These are phyloP conservation scores for Croton laevigatus DNA, from an alignment of 441 rosid genomes.

Conservation along the genomic window DNA sequence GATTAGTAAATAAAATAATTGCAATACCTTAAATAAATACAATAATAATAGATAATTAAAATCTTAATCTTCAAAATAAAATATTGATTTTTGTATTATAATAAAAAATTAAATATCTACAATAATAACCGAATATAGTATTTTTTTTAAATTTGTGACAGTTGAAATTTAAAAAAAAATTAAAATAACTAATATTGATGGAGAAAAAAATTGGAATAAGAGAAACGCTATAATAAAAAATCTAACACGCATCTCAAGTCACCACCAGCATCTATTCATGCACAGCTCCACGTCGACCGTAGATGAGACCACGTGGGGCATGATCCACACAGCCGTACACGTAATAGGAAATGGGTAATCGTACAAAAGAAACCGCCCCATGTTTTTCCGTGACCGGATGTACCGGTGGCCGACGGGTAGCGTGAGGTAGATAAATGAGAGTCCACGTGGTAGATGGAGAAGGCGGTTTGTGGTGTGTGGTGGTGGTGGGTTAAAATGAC, in stretches of 20 bases:
- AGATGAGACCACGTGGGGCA: not conserved
- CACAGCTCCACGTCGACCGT: conserved; percentile 1
- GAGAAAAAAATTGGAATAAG: too few relatives aligned
- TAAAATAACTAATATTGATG: too few relatives aligned
- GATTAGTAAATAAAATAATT: too few relatives aligned
- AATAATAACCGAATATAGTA: too few relatives aligned
- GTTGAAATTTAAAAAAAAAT: too few relatives aligned
- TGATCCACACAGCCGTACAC: not conserved
- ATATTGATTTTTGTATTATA: too few relatives aligned
- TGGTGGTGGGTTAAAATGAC: not conserved
- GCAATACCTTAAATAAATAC: too few relatives aligned
- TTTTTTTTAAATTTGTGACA: too few relatives aligned
- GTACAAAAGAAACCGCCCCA: not conserved
- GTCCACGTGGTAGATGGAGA: not conserved
- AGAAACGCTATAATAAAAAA: too few relatives aligned
- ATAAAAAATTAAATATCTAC: too few relatives aligned
- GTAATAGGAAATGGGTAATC: not conserved
- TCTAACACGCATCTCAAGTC: not conserved
- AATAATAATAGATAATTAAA: too few relatives aligned
- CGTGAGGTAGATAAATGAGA: not conserved
- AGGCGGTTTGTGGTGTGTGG: not conserved
- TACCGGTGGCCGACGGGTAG: not conserved
- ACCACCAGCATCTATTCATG: not conserved
- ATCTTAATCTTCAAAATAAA: too few relatives aligned
- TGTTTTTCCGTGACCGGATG: not conserved